Evolutionary conservation across 805 yeast genomes (phyloP), one percentile per base, ranked within the genome.

Genomic region (Monosporozyma yasuniensis): DNA sequence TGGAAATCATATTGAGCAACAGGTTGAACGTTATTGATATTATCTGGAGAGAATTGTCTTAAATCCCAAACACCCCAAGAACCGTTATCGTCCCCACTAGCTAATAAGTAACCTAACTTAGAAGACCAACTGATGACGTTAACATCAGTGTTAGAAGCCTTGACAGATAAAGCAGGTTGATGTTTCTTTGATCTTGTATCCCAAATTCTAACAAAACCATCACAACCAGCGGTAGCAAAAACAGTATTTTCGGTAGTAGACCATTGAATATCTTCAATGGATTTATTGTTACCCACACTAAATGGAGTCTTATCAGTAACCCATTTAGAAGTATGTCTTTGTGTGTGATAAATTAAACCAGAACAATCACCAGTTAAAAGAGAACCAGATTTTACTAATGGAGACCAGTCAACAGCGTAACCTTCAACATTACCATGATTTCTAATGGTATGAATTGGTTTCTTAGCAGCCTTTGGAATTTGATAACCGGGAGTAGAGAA

Each of bases 211-310:
- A 91, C 79, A 63, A 79, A 79, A 35, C 61, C 57, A 46, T 93
- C 99, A 51, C 85, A 77, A 14, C 96, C 97, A 42, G 85, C 91
- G 21, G 95, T 80, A n/a, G 97, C 96, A 65, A 93, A 93, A 28
- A 93, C 99, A 0, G 97, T 88, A 54, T 77, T 78, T 66, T 93
- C 98, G 4, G 90, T 79, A 48, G 84, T 84, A 11, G 96, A 87
- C 97, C 98, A 93, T 69, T 93, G 98, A 51, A 93, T 79, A 64
- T 93, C 99, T 70, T 93, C 99, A 52, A 93, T 84, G n/a, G 93
- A 85, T 38, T 85, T 73, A 50, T 81, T 77, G 54, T 84, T 82
- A 51, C 72, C 74, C 43, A 69, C 76, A 12, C 70, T 61, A 68
- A 80, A 93, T 30, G 97, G 87, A 10, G 82, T 79, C 60, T 81